Evolutionary conservation across 2,329 filamentous ascomycete genomes (phyloP), one percentile per base, ranked within the genome.

Genomic region (Arthroderma sp.): DNA sequence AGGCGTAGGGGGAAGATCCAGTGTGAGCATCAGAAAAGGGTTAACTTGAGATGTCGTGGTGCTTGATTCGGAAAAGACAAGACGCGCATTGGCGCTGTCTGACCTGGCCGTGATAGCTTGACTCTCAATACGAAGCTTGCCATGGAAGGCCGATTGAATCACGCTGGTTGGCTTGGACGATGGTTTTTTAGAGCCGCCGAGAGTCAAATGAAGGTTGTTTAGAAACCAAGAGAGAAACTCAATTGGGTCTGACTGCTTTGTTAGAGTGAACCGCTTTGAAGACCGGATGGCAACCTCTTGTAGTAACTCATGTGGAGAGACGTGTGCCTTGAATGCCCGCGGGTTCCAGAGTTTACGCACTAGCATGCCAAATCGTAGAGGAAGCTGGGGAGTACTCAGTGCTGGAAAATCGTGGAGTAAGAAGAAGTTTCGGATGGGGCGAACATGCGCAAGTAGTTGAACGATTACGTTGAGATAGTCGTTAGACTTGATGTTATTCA

Each of bases 401-500:
- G 65, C 64, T 9, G 79, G 79, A 55, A 96, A 85, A 64, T 94
- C 81, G 68, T 95, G 88, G 1, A 97, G 81, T 66, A 98, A 83
- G 68, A 97, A 84, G 74, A 84, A 97, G 70, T 97, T 96, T 35
- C 93, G 84, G 63, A 98, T 77, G 2, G 93, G 91, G 19, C 84
- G 77, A 25, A 97, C 89, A 71, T 98, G 93, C 2, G 91, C 85
- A 38, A 98, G 79, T 5, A 91, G 86, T 71, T 98, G 93, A 53
- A 95, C 86, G 2, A 96, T 82, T 25, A 95, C 91, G 69, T 98
- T 98, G 68, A 97, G 81, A 74, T 98, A 98, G 76, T 98, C 93
- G 74, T 98, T 98, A 59, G 93, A 89, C 73, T 98, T 98, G 79
- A 98, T 96, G 74, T 98, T 98, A 79, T 98, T 98, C 88, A 98